Conservation (phyloP, 1,284 basidiomycete species). For the Cryptococcus maquisensis region DNA sequence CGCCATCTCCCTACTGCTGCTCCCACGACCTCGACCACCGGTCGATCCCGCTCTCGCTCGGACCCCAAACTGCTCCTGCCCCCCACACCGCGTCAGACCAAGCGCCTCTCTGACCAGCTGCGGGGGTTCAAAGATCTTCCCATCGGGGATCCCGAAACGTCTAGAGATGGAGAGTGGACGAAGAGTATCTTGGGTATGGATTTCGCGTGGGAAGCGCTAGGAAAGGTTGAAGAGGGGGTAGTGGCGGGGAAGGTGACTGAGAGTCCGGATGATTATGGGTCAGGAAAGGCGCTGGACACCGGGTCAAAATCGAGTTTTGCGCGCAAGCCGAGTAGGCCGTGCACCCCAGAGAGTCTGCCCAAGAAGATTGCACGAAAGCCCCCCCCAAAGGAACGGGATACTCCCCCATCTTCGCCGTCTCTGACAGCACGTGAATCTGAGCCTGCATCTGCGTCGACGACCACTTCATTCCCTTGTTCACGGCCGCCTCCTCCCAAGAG, state of each 20-base stretch:
- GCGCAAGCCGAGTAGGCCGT: too few relatives aligned
- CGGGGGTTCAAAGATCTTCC: constrained; percentile 28
- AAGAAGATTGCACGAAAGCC: too few relatives aligned
- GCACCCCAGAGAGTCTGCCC: too few relatives aligned
- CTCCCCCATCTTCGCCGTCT: not conserved
- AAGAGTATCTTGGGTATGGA: constrained; percentile 22
- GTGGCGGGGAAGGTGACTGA: too few relatives aligned
- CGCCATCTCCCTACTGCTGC: not conserved
- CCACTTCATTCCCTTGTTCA: not conserved
- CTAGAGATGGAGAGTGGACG: constrained; percentile 25
- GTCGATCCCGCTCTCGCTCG: not conserved
- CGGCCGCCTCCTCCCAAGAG: not conserved
- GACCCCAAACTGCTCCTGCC: not conserved
- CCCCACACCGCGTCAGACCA: not conserved
- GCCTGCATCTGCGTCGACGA: not conserved
- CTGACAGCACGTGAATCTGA: not conserved
- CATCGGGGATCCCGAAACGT: constrained; percentile 15
- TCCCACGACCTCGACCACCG: not conserved
- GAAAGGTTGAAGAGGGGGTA: too few relatives aligned
- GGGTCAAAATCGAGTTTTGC: too few relatives aligned
- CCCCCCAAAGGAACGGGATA: too few relatives aligned
- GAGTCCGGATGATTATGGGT: too few relatives aligned
- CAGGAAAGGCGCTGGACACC: too few relatives aligned
- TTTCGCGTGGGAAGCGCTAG: not conserved
- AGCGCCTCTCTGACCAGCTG: constrained; percentile 36